These are phyloP conservation scores for Apiospora marii DNA, from an alignment of 2,329 filamentous ascomycete genomes.

Conservation along the genomic window DNA sequence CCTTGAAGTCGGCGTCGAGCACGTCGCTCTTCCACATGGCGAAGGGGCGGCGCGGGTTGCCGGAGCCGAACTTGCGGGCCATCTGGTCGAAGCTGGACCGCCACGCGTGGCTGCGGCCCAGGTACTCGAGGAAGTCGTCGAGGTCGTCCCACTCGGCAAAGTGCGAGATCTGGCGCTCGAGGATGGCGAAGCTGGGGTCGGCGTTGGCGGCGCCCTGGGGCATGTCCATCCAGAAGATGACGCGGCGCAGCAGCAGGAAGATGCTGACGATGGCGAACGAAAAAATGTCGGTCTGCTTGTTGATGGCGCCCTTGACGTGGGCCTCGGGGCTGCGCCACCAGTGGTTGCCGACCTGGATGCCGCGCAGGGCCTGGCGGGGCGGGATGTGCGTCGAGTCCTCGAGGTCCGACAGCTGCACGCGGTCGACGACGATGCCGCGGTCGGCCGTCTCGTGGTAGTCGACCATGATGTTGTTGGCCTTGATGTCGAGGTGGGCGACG, in stretches of 20 bases:
- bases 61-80: slow-evolving; percentile 47
- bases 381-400: slow-evolving; percentile 50
- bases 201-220: slow-evolving; percentile 36
- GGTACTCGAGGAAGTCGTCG: slow-evolving; percentile 49
- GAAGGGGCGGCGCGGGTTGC: slow-evolving; percentile 53
- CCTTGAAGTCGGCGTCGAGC: slow-evolving; percentile 49
- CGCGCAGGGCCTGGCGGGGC: slow-evolving; percentile 45
- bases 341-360: slow-evolving; percentile 50
- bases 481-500: slow-evolving; percentile 51
- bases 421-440: slow-evolving; percentile 43
- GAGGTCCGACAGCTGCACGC: slow-evolving; percentile 50
- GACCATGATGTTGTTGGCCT: slow-evolving; percentile 53
- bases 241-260: slow-evolving; percentile 50
- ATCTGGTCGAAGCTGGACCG: slow-evolving; percentile 46
- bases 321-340: slow-evolving; percentile 56
- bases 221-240: slow-evolving; percentile 49
- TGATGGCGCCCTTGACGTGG: slow-evolving; percentile 47
- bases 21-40: slow-evolving; percentile 47
- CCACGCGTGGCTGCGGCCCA: slow-evolving; percentile 50
- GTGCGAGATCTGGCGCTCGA: slow-evolving; percentile 56
- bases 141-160: slow-evolving; percentile 53
- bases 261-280: slow-evolving; percentile 55
- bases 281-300: slow-evolving; percentile 52
- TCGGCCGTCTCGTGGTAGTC: slow-evolving; percentile 45
- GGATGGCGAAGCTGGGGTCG: slow-evolving; percentile 49